Percentiles rank a stretch among this genome's conserved stretches.
phyloP scores from a whole-genome alignment of 257 asterid species.

The Solanum gracilifrons region DNA sequence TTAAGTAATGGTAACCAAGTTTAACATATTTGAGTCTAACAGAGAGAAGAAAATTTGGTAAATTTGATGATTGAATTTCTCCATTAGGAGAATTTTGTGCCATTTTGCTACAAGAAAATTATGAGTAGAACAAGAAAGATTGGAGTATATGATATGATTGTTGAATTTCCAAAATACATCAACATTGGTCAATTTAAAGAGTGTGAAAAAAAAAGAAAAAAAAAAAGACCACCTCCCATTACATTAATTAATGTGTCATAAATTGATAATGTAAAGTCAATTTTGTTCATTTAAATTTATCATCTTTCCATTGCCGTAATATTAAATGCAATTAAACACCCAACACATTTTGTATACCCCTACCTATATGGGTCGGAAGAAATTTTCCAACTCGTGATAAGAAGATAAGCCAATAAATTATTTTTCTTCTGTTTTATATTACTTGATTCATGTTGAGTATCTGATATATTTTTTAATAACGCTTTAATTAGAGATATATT shows the following conservation, averaged over 20 bases:
- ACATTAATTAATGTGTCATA: background rate
- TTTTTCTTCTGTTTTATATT: rapidly evolving
- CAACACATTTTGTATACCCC: background rate
- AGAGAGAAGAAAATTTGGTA: conserved; percentile 8
- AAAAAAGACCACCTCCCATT: background rate
- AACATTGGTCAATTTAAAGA: background rate
- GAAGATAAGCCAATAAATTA: background rate
- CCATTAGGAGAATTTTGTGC: background rate
- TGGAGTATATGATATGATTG: background rate
- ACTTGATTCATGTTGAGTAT: background rate
- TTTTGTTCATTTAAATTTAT: background rate
- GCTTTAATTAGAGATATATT: background rate
- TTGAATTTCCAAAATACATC: background rate
- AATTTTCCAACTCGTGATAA: background rate
- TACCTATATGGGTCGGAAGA: background rate
- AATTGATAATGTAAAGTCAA: background rate
- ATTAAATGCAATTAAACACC: background rate
- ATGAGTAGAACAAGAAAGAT: background rate
- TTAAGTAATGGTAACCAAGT: conserved; percentile 28
- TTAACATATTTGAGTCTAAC: conserved; percentile 28
- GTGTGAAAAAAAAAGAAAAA: background rate
- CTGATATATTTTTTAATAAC: background rate
- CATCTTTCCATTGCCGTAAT: background rate
- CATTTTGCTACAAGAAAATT: background rate
- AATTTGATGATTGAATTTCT: background rate